Evolutionary conservation across 1,139 yeast species (phyloP).

Genomic region (Scheffersomyces quercinus): DNA sequence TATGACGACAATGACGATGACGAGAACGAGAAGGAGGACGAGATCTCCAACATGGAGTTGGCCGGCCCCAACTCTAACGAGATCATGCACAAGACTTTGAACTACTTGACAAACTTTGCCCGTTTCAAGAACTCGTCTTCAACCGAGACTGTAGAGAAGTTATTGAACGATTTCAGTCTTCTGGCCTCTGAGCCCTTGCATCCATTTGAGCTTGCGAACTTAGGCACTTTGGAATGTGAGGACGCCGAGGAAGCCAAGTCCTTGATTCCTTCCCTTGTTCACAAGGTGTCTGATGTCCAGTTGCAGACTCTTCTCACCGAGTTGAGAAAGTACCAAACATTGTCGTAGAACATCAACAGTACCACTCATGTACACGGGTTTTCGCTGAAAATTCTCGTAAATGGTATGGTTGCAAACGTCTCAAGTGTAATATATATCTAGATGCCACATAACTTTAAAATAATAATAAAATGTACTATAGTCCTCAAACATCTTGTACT

Average conservation of each 20-base stretch:
- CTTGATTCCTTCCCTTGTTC: constrained; percentile 79
- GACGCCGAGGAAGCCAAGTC: constrained; percentile 98
- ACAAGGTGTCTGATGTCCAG: constrained; percentile 83
- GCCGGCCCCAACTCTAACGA: constrained; percentile 63
- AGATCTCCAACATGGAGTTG: constrained; percentile 66
- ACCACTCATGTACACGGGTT: not conserved
- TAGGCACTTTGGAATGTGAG: constrained; percentile 92
- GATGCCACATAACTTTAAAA: not conserved
- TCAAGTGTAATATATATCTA: not conserved
- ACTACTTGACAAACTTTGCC: constrained; percentile 81
- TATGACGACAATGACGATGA: constrained; percentile 40
- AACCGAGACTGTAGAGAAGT: constrained; percentile 88
- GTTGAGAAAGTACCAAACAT: constrained; percentile 63
- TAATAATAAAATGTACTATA: not conserved
- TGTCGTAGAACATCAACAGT: constrained; percentile 23
- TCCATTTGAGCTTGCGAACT: constrained; percentile 94
- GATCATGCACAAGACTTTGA: constrained; percentile 88
- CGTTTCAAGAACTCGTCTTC: constrained; percentile 91
- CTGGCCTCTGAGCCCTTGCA: constrained; percentile 65
- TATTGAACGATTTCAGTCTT: constrained; percentile 68
- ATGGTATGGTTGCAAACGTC: too few relatives aligned
- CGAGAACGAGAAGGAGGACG: constrained; percentile 56
- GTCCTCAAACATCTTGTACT: not conserved
- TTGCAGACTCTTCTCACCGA: constrained; percentile 85
- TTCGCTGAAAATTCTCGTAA: too few relatives aligned